Evolutionary conservation across 2,329 filamentous ascomycete species (phyloP).

Genomic region (Peltaster fructicola): DNA sequence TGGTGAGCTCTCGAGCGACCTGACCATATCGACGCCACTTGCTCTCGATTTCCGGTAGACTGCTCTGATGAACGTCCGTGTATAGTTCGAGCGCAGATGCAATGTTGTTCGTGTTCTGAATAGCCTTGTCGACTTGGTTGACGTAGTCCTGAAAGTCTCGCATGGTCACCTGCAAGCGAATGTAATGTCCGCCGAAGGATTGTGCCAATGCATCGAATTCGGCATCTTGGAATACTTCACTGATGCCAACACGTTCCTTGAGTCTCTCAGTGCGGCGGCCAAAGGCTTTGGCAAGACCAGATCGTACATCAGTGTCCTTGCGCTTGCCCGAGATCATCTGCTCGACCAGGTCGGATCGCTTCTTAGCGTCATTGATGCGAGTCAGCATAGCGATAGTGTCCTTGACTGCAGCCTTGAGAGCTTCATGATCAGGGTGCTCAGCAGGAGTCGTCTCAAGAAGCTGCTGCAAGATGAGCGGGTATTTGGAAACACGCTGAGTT

Average conservation of each 20-base stretch:
- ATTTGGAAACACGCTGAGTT: slow-evolving; percentile 85
- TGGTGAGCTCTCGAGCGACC: slow-evolving; percentile 70
- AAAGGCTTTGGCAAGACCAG: slow-evolving; percentile 76
- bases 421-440: slow-evolving; percentile 62
- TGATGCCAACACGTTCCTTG: slow-evolving; percentile 49
- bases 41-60: slow-evolving; percentile 70
- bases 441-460: slow-evolving; percentile 61
- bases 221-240: slow-evolving; percentile 56
- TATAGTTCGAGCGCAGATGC: slow-evolving; percentile 68
- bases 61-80: slow-evolving; percentile 50
- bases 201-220: slow-evolving; percentile 68
- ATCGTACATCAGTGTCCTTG: slow-evolving; percentile 73
- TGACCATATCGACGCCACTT: slow-evolving; percentile 89
- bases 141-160: slow-evolving; percentile 90
- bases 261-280: slow-evolving; percentile 76
- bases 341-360: slow-evolving; percentile 80
- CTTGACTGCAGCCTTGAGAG: slow-evolving; percentile 54
- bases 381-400: slow-evolving; percentile 45
- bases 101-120: slow-evolving; percentile 65
- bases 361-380: slow-evolving; percentile 85
- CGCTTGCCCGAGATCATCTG: slow-evolving; percentile 67
- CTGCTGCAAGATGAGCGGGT: slow-evolving; percentile 68
- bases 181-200: slow-evolving; percentile 79
- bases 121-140: slow-evolving; percentile 60
- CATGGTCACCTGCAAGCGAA: slow-evolving; percentile 79